Evolutionary conservation across 2,329 filamentous ascomycete genomes (phyloP).

Genomic region (Paraphaeosphaeria minitans): DNA sequence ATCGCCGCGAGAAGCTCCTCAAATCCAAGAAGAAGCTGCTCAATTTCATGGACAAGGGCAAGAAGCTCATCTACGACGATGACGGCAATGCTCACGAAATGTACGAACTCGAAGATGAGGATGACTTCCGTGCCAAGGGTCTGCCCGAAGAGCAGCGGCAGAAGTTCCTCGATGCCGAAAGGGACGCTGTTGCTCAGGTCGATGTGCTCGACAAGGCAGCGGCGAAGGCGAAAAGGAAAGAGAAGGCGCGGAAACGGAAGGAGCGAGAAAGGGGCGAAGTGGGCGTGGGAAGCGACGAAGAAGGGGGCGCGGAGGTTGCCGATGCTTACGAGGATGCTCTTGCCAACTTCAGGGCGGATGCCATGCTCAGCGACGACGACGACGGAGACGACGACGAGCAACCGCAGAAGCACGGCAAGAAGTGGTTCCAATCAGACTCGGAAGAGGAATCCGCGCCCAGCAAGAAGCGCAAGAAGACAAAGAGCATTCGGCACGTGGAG

Average conservation of each 20-base stretch:
- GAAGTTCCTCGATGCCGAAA: constrained; percentile 78
- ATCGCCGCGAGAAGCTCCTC: constrained; percentile 93
- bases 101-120: constrained; percentile 88
- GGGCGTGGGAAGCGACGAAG: constrained; percentile 31
- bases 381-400: constrained; percentile 52
- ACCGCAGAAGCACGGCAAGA: constrained; percentile 70
- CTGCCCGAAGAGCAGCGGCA: constrained; percentile 75
- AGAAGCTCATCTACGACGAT: constrained; percentile 89
- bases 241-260: constrained; percentile 77
- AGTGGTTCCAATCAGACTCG: constrained; percentile 76
- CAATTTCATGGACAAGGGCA: constrained; percentile 85
- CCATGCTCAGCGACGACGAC: constrained; percentile 44
- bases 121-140: constrained; percentile 76
- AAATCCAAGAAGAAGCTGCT: constrained; percentile 92
- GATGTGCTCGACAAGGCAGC: constrained; percentile 84
- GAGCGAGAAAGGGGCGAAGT: constrained; percentile 61
- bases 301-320: constrained; percentile 36
- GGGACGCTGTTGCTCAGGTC: constrained; percentile 70
- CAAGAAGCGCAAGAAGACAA: constrained; percentile 53
- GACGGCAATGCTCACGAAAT: constrained; percentile 83
- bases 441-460: constrained; percentile 54
- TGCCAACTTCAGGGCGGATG: constrained; percentile 51
- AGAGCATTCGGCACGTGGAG: constrained; percentile 59
- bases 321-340: constrained; percentile 46
- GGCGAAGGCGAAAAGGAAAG: constrained; percentile 76